Evolutionary conservation across 2,329 filamentous ascomycete species (phyloP), one percentile per base, ranked within the genome.

Genomic region (Polychaeton citri): DNA sequence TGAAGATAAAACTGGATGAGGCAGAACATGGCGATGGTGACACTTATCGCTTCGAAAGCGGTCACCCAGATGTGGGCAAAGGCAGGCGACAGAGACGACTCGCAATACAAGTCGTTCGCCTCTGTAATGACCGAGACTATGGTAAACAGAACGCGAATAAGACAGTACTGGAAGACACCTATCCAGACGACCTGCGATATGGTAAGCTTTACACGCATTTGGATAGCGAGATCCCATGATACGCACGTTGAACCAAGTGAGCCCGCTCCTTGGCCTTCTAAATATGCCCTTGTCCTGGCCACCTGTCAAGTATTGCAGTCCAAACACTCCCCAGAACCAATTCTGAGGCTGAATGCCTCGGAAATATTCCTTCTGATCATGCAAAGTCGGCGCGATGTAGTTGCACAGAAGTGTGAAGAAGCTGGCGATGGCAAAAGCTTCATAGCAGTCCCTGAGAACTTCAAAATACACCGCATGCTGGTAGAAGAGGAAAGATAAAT

Each of bases 31-130:
- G 86, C 85, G 39, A 92, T 72, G 0, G 79, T 74, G 26, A 92
- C 82, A 2, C 81, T 79, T 16, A 74, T 43, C 47, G 71, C 74
- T 54, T 90, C 79, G 46, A 92, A 72, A 2, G 70, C 66, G 51
- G 82, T 66, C 13, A 85, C 79, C 84, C 84, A 94, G 43, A 92
- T 69, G 50, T 92, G 82, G n/a, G 75, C 75, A 60, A 88, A 92
- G 1, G 76, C 71, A 1, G 84, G 83, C 43, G 69, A 79, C 33
- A 85, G 72, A 12, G 81, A 87, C 46, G 74, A 77, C 53, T 85
- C 78, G 63, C 86, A 93, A 55, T 90, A 92, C 19, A 68, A 64
- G 19, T 71, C 71, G 43, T 72, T 71, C 38, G 76, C 71, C 56
- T 93, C 74, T 0, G 81, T 75, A 21, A 81, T 60, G 15, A 90